Percentiles rank a stretch among this genome's conserved stretches.
phyloP scores from a whole-genome alignment of 2,329 filamentous ascomycete species.

The Mollisia scopiformis region DNA sequence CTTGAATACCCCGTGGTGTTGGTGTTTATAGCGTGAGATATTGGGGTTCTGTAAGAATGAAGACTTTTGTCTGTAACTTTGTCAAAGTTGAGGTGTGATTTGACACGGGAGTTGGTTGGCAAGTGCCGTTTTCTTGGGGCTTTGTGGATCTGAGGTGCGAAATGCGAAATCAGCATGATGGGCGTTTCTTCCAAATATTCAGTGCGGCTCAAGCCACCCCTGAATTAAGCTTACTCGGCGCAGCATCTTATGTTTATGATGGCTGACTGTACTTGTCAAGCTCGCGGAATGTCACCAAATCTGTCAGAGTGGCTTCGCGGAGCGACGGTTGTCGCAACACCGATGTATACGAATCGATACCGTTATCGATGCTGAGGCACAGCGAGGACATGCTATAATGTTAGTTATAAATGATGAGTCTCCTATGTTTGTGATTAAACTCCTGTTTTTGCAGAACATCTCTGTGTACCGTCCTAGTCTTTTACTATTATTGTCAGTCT shows the following conservation, averaged over 20 bases:
- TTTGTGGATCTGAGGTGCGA: not conserved
- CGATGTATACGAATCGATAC: not conserved
- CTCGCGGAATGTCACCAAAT: not conserved
- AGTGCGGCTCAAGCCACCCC: no score
- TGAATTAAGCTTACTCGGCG: no score
- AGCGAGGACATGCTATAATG: not conserved
- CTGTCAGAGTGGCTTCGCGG: not conserved
- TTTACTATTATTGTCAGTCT: no score
- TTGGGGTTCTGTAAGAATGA: not conserved
- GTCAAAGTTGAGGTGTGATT: not conserved
- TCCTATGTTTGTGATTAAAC: not conserved
- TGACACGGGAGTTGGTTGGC: not conserved
- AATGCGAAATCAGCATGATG: not conserved
- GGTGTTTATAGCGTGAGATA: not conserved
- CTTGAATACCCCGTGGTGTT: not conserved
- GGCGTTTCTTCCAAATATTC: no score
- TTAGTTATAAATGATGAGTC: no score
- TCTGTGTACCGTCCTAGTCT: not conserved
- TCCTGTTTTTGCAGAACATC: not conserved
- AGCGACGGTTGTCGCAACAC: not conserved
- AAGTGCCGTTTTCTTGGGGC: not conserved
- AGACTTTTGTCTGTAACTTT: not conserved
- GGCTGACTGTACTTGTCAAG: not conserved
- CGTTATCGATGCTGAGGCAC: not conserved
- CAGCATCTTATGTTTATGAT: no score